phyloP scores from a whole-genome alignment of 1,139 yeast genomes.

The Saccharomyces uvarum region DNA sequence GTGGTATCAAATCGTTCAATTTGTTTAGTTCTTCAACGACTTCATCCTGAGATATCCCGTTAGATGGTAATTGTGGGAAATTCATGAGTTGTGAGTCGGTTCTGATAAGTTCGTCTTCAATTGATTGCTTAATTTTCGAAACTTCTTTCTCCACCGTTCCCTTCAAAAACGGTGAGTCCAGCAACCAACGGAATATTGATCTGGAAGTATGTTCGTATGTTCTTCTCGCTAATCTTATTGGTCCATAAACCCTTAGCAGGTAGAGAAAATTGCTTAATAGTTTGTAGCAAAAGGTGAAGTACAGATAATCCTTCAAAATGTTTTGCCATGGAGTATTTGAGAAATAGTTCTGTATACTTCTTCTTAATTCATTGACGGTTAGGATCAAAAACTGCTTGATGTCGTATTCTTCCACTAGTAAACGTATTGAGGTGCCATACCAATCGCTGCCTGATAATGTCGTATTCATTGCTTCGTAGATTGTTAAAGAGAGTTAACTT shows the following conservation, averaged over 20 bases:
- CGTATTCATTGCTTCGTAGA: neutral
- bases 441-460: neutral
- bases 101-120: conserved; percentile 51
- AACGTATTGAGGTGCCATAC: neutral
- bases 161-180: conserved; percentile 49
- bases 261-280: conserved; percentile 6
- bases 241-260: conserved; percentile 37
- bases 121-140: conserved; percentile 36
- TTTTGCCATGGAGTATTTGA: conserved; percentile 14
- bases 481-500: neutral
- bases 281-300: conserved; percentile 12
- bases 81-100: conserved; percentile 43
- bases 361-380: neutral
- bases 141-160: conserved; percentile 57
- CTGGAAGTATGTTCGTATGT: conserved; percentile 19
- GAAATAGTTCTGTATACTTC: conserved; percentile 6
- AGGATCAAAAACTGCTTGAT: neutral
- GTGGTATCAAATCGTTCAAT: conserved; percentile 42
- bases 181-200: conserved; percentile 32
- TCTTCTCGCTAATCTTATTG: conserved; percentile 26
- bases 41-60: conserved; percentile 44
- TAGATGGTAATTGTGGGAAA: conserved; percentile 44
- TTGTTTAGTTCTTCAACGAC: conserved; percentile 45
- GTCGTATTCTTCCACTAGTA: neutral
- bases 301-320: conserved; percentile 18